Evolutionary conservation across 78 protist species (phyloP), one percentile per base, ranked within the genome.

Genomic region (Paratrimastix pyriformis): DNA sequence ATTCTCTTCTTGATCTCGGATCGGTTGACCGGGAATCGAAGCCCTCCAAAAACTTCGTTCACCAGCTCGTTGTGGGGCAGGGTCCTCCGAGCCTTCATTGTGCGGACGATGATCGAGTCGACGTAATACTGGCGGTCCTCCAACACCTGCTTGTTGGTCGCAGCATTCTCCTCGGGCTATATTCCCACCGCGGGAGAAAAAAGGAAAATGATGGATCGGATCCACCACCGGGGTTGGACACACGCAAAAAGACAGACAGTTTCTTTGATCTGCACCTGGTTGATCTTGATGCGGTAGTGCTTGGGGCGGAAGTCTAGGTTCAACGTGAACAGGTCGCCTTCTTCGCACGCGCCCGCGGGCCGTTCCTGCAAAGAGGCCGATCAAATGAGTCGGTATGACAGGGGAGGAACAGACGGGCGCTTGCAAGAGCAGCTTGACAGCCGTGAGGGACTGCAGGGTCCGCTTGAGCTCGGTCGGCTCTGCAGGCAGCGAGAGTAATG

Each of bases 71-170:
- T n/a, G n/a, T n/a, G n/a, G n/a, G n/a, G n/a, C n/a, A n/a, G n/a
- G n/a, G n/a, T 65, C 29, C 88, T 87, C 43, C 96, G 76, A 0
- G 96, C 69, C 85, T 95, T 95, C 98, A 95, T 95, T 70, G 89
- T 83, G 35, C 98, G 85, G 35, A 95, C 98, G 38, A 95, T 76
- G 1, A 91, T 87, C 0, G 97, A 96, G 60, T 92, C 96, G 26
- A 94, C 68, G 69, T 79, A 78, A 21, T 80, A 59, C 40, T 65
- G 80, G 32, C 94, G 71, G 75, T 94, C 97, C 60, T 77, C 77
- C 54, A 77, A 75, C 44, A 93, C 92, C 29, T 46, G 26, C 76
- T 87, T 91, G 32, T 52, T 79, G 0, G 92, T 90, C 64, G 72
- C 83, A 44, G 82, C 72, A 18, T 65, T 68, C 72, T 93, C 96